phyloP scores from a whole-genome alignment of 2,329 filamentous ascomycete genomes.

The Penicillium carneum region DNA sequence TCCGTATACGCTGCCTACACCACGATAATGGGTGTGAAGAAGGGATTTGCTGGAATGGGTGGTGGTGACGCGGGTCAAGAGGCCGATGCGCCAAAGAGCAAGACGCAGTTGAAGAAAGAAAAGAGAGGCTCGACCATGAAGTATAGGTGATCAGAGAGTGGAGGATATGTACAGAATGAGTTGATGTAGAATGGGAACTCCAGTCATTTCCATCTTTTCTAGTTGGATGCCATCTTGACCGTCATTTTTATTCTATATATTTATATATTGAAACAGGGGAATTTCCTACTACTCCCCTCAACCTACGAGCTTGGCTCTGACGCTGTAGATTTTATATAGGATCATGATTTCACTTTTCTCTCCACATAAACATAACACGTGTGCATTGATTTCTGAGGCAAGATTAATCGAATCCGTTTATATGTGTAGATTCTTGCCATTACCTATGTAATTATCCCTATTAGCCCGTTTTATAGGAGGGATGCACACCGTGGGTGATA shows the following conservation, averaged over 20 bases:
- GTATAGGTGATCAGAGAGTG: constrained; percentile 46
- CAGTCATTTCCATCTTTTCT: neutral
- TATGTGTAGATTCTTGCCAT: neutral
- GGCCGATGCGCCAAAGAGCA: constrained; percentile 51
- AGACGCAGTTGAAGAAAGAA: constrained; percentile 62
- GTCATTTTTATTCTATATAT: neutral
- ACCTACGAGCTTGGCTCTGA: neutral
- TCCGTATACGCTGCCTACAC: constrained; percentile 56
- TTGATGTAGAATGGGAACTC: constrained; percentile 8
- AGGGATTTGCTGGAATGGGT: constrained; percentile 53
- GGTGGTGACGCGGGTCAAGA: constrained; percentile 38
- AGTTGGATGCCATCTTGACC: neutral
- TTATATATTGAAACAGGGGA: neutral
- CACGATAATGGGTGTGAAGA: constrained; percentile 57
- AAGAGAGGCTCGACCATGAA: constrained; percentile 57
- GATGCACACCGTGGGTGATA: neutral
- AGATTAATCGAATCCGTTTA: neutral
- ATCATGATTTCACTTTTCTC: neutral
- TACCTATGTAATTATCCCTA: neutral
- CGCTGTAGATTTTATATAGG: neutral
- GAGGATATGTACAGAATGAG: constrained; percentile 20
- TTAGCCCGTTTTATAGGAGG: neutral
- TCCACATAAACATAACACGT: neutral
- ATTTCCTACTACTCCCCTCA: neutral
- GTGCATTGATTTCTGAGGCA: neutral